Percentiles rank a stretch among this genome's conserved stretches.
Conservation (phyloP, 192 early-diverging fungal genomes). For the Umbelopsis sp. region DNA sequence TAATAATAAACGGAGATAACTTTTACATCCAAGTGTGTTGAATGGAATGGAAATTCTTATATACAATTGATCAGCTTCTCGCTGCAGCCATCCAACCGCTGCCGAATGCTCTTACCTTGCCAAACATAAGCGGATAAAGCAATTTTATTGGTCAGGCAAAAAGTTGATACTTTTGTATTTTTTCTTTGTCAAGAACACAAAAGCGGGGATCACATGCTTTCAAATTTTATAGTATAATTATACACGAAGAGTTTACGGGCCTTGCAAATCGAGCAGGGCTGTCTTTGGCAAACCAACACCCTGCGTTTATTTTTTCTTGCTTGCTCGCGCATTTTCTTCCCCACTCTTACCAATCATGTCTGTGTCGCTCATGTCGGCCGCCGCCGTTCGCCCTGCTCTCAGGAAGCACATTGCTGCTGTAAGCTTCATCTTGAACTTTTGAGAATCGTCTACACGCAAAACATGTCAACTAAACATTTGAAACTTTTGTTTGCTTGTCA, state of each 20-base stretch:
- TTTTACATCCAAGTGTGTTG: too few relatives aligned
- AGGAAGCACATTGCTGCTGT: constrained; percentile 6
- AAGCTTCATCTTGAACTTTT: background rate
- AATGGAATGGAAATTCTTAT: too few relatives aligned
- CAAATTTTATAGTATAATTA: background rate
- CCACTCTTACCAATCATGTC: background rate
- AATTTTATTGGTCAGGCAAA: background rate
- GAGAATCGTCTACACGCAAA: background rate
- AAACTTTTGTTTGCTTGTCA: background rate
- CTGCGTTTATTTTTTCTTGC: too few relatives aligned
- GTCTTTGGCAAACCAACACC: too few relatives aligned
- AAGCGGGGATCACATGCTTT: constrained; percentile 20
- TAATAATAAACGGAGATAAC: too few relatives aligned
- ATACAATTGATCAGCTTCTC: too few relatives aligned
- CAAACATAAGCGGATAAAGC: background rate
- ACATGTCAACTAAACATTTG: background rate
- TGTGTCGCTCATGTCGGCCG: constrained; percentile 21
- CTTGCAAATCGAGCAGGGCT: too few relatives aligned
- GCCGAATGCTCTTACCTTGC: too few relatives aligned
- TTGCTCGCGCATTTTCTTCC: constrained; percentile 14
- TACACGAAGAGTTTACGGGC: constrained; percentile 10
- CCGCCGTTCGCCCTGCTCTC: constrained; percentile 14
- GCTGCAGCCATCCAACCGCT: too few relatives aligned
- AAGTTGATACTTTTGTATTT: background rate
- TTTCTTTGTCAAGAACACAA: background rate